A percentile compares a stretch with the other conserved stretches of the same genome.
Evolutionary conservation across 805 yeast species (phyloP).

Genomic region (Hanseniaspora thailandica): DNA sequence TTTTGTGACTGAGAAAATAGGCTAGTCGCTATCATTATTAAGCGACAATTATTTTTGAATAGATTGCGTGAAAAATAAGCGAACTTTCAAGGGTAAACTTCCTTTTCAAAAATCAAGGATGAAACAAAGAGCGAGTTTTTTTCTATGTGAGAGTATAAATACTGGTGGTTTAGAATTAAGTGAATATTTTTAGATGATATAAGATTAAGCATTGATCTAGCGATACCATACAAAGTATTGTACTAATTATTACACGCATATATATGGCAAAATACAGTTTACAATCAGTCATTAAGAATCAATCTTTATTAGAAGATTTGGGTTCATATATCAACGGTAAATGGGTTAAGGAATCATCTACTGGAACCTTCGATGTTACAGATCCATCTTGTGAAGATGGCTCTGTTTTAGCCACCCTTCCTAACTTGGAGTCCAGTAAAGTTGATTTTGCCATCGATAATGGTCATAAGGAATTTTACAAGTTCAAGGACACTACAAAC

Average conservation of each 20-base stretch:
- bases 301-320: background rate
- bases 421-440: slow-evolving; percentile 47
- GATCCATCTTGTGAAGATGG: slow-evolving; percentile 57
- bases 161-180: too few species aligned
- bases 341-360: background rate
- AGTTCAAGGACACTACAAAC: slow-evolving; percentile 38
- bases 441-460: slow-evolving; percentile 47
- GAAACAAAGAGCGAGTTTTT: too few species aligned
- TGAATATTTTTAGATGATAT: too few species aligned
- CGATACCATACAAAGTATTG: too few species aligned
- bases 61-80: too few species aligned
- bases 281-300: background rate
- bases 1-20: too few species aligned
- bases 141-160: too few species aligned
- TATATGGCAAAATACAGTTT: background rate
- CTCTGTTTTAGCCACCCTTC: slow-evolving; percentile 45
- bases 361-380: slow-evolving; percentile 41
- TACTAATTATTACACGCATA: background rate
- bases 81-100: too few species aligned
- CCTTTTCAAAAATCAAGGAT: too few species aligned
- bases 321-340: slow-evolving; percentile 10
- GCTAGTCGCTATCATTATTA: too few species aligned
- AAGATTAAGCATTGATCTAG: too few species aligned
- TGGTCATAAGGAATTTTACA: slow-evolving; percentile 37
- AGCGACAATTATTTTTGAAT: too few species aligned